Evolutionary conservation across 345 rosid species (phyloP).

Genomic region (Populus alba): DNA sequence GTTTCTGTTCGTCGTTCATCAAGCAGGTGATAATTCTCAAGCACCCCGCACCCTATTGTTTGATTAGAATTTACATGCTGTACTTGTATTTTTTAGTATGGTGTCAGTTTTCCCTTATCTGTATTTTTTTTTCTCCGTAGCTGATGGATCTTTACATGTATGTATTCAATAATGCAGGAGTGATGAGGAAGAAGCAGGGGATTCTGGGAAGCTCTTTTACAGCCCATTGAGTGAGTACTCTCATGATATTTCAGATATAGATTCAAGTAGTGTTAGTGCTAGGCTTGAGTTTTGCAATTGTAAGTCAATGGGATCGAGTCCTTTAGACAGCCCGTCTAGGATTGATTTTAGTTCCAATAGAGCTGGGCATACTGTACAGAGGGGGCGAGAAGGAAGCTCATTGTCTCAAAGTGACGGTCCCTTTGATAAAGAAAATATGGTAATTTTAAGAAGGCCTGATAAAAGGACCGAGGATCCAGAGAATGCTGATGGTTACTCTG

Average conservation of each 20-base stretch:
- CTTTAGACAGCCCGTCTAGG: conserved; percentile 87
- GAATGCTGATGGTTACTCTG: conserved; percentile 47
- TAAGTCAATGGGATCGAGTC: conserved; percentile 76
- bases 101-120: not conserved
- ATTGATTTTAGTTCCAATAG: conserved; percentile 72
- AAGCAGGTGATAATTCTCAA: conserved; percentile 49
- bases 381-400: conserved; percentile 59
- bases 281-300: conserved; percentile 66
- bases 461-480: conserved; percentile 44
- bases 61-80: not conserved
- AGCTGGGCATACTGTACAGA: conserved; percentile 69
- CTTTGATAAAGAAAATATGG: conserved; percentile 52
- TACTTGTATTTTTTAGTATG: not conserved
- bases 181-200: conserved; percentile 71
- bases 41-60: not conserved
- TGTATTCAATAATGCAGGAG: conserved; percentile 48
- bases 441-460: conserved; percentile 53
- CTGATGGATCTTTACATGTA: not conserved
- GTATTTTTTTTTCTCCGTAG: not conserved
- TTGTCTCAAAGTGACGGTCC: conserved; percentile 42
- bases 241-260: conserved; percentile 67
- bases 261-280: conserved; percentile 77
- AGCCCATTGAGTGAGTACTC: conserved; percentile 66
- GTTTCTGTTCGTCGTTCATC: conserved; percentile 49
- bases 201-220: conserved; percentile 50